Base-by-base conservation (phyloP, 2,329 filamentous ascomycete genomes). In the Hypoxylon sp. region DNA sequence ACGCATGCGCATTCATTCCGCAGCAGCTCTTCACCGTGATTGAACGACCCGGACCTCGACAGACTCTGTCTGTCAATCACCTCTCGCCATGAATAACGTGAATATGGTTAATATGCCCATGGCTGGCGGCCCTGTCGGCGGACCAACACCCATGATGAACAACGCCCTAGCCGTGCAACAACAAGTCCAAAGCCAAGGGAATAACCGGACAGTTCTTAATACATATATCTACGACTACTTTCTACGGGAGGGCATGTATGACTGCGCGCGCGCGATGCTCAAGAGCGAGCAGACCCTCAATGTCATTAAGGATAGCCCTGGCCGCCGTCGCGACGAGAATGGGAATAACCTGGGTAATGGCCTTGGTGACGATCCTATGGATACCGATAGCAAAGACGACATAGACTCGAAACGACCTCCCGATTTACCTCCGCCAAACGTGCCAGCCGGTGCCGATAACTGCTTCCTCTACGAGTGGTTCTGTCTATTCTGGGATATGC, bases 381-480 rank as follows among this genome's bases (percentile, higher is more conserved):
- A 95, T 75, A 91, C 89, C n/a, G 93, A 97, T 77, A 87, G 84
- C 68, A 96, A 96, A 82, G 92, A 95, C 72, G 91, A 92, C 70
- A 81, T 91, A 67, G 90, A 93, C 72, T 80, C 85, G 55, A 94
- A 95, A 78, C 86, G 92, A 47, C 92, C 93, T 0, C 88, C 91
- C 63, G 94, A 97, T 76, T 86, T 98, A 42, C 95, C 95, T 3
- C 86, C 88, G 6, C 91, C 93, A 11, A 89, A 89, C 69, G 84
- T 93, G 5, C 89, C 90, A 11, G 87, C 87, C 53, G 85, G 85
- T 67, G 87, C 87, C 60, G 92, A 91, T 75, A 92, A 88, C 69
- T 93, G 93, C 27, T 98, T 99, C 76, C 85, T 99, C n/a, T 92
- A 93, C 74, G 96, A 98, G 76, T 99, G 96, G 96, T 99, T 97